Evolutionary conservation across 2,329 filamentous ascomycete species (phyloP), one percentile per base, ranked within the genome.

Genomic region (Curvularia lunata): DNA sequence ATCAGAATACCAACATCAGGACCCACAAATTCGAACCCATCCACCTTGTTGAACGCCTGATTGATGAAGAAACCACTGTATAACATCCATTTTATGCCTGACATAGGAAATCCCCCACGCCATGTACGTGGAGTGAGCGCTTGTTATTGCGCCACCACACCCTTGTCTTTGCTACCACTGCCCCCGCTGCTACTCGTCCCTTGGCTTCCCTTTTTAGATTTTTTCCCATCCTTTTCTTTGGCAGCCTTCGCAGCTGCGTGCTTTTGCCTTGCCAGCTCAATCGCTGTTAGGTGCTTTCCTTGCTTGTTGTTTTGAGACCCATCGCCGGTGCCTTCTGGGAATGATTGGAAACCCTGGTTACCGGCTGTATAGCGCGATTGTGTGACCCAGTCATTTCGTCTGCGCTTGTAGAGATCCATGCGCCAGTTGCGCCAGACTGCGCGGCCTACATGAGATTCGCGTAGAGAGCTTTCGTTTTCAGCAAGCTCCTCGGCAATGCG

Each of bases 351-450:
- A 0, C 80, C 81, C 10, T 82, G 80, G 56, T 81, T 82, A 48
- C 79, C 80, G n/a, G 80, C 81, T 37, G 78, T 79, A 55, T 75
- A 74, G 52, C 87, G 87, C 10, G 84, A 84, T 64, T 85, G 82
- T 55, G 80, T 80, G 56, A 87, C 81, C 89, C 89, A 91, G 54
- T 90, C 87, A 5, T 78, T 80, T 40, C 85, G 79, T 51, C 83
- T 79, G 27, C 87, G 80, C 70, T 87, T 88, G 75, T 88, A 91
- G 5, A 89, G 75, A 74, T 91, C 89, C 84, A 91, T 88, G 34
- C 82, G 84, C 88, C 89, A 91, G 69, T 91, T 91, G 63, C 86
- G 82, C 88, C 88, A 91, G 10, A 91, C 88, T 3, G 86, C 86
- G 32, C 88, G 80, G 1, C 89, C 89, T 21, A 86, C 82, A 34